phyloP scores from a whole-genome alignment of 2,329 filamentous ascomycete genomes.

The Triangularia setosa region DNA sequence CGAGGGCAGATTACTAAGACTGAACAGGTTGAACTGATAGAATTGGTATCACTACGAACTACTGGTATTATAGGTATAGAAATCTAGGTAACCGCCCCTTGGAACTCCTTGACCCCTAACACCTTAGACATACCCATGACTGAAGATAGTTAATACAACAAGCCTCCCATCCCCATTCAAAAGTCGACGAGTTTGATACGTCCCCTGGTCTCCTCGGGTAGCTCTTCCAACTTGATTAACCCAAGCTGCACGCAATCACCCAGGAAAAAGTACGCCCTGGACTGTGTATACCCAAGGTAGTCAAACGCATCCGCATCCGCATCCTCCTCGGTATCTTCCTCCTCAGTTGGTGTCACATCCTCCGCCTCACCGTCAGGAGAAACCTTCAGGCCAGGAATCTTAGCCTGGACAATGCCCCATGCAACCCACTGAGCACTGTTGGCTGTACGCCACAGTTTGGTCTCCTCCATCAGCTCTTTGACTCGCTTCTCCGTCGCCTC shows the following conservation, averaged over 20 bases:
- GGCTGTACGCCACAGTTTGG: conserved; percentile 78
- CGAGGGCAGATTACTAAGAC: not conserved
- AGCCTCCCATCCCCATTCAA: conserved; percentile 6
- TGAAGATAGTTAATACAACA: conserved; percentile 1
- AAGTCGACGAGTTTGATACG: conserved; percentile 68
- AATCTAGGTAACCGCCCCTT: not conserved
- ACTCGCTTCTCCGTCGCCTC: conserved; percentile 65
- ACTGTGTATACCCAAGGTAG: conserved; percentile 86
- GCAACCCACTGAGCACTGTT: conserved; percentile 90
- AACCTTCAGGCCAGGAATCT: conserved; percentile 62
- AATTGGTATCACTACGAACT: not conserved
- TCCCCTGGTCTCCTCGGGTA: conserved; percentile 63
- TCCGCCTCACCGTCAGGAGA: conserved; percentile 27
- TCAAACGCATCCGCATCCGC: conserved; percentile 74
- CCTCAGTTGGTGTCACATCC: conserved; percentile 25
- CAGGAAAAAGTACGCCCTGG: conserved; percentile 91
- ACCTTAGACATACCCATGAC: not conserved
- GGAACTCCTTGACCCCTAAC: not conserved
- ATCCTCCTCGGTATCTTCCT: conserved; percentile 45
- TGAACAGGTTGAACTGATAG: not conserved
- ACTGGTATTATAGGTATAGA: not conserved
- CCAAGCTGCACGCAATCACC: conserved; percentile 79
- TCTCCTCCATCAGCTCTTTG: conserved; percentile 69
- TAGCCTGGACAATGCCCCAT: conserved; percentile 95
- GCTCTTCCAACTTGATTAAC: conserved; percentile 67